These are phyloP conservation scores for Dactylis glomerata DNA, from an alignment of 176 grass and related monocot species.

Conservation along the genomic window DNA sequence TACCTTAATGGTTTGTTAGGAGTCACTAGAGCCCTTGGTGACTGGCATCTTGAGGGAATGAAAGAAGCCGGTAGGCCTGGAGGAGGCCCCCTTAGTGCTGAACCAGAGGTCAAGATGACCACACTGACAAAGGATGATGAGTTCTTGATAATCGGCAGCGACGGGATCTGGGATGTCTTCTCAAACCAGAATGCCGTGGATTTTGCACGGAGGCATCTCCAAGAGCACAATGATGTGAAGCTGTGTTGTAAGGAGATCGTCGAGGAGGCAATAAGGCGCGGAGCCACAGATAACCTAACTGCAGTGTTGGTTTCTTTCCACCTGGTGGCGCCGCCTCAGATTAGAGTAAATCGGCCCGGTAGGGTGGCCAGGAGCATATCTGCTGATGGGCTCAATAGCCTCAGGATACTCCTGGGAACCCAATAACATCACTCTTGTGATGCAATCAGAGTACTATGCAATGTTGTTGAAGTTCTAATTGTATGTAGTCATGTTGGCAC, in stretches of 20 bases:
- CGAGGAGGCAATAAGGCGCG: slow-evolving; percentile 61
- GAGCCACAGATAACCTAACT: slow-evolving; percentile 59
- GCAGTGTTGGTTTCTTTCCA: slow-evolving; percentile 68
- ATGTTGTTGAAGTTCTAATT: slow-evolving; percentile 28
- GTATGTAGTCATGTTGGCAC: slow-evolving; percentile 32
- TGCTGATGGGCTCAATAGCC: slow-evolving; percentile 64
- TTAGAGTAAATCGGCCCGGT: slow-evolving; percentile 5
- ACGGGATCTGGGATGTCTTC: slow-evolving; percentile 93
- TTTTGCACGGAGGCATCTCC: slow-evolving; percentile 57
- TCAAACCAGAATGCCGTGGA: slow-evolving; percentile 81
- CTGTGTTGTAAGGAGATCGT: slow-evolving; percentile 79
- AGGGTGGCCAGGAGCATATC: slow-evolving; percentile 69
- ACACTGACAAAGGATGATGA: slow-evolving; percentile 75
- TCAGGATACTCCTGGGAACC: slow-evolving; percentile 51
- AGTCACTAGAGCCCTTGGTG: slow-evolving; percentile 77
- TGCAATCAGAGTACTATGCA: background rate
- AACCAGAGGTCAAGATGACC: slow-evolving; percentile 80
- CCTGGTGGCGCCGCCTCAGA: slow-evolving; percentile 38
- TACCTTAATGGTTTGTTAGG: slow-evolving; percentile 80
- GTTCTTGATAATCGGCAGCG: slow-evolving; percentile 87
- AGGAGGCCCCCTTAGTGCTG: slow-evolving; percentile 73
- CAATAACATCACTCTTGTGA: slow-evolving; percentile 11
- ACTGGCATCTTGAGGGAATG: slow-evolving; percentile 93
- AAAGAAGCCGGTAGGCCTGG: slow-evolving; percentile 34
- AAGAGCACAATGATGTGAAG: slow-evolving; percentile 80